Evolutionary conservation across 2,329 filamentous ascomycete species (phyloP).

Genomic region (Venturiaceae sp.): DNA sequence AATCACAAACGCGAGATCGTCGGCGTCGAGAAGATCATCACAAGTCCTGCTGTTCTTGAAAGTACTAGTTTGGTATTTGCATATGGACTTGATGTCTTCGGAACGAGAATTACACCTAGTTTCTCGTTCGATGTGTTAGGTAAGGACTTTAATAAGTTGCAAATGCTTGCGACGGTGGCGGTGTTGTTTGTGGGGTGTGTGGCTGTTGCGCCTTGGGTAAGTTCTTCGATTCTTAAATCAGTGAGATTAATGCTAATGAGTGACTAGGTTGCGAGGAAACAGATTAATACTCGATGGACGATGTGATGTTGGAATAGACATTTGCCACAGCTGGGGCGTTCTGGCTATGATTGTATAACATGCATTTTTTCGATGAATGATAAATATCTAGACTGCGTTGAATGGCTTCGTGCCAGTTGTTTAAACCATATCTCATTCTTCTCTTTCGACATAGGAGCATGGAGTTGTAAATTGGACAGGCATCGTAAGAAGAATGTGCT

Average conservation of each 20-base stretch:
- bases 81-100: conserved; percentile 78
- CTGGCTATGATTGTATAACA: neutral
- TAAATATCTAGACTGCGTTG: no score
- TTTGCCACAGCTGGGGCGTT: neutral
- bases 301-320: conserved; percentile 16
- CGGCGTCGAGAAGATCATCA: conserved; percentile 63
- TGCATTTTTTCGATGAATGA: neutral
- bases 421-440: no score
- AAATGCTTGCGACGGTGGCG: conserved; percentile 73
- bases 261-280: conserved; percentile 46
- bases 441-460: neutral
- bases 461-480: no score
- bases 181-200: conserved; percentile 72
- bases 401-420: no score
- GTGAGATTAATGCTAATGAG: conserved; percentile 14
- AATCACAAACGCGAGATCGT: conserved; percentile 76
- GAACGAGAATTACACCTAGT: conserved; percentile 77
- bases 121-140: conserved; percentile 86
- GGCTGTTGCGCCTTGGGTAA: conserved; percentile 51
- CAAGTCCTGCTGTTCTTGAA: conserved; percentile 72
- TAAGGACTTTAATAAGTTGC: conserved; percentile 86
- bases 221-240: neutral
- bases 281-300: conserved; percentile 57
- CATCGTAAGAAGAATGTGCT: no score
- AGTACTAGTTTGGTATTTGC: conserved; percentile 87